Evolutionary conservation across 768 basidiomycete species (phyloP).

Genomic region (Mycena alexandri): DNA sequence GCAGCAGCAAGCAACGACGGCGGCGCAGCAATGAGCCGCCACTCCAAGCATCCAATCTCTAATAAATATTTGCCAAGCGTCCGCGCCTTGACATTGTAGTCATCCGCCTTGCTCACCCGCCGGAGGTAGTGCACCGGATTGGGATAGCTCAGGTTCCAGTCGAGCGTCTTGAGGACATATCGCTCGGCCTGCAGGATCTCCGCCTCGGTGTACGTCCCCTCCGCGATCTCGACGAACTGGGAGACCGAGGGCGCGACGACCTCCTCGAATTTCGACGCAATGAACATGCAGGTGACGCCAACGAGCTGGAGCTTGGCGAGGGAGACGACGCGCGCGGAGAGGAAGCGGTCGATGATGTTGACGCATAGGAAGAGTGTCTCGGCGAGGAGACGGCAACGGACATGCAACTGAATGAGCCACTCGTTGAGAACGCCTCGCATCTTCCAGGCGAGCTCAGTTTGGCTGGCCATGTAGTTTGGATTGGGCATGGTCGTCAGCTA

Average conservation of each 20-base stretch:
- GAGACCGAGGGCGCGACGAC: constrained; percentile 90
- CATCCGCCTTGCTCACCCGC: constrained; percentile 95
- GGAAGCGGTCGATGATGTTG: constrained; percentile 92
- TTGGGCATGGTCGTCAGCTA: constrained; percentile 89
- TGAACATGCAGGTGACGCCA: constrained; percentile 93
- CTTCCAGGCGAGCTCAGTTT: constrained; percentile 95
- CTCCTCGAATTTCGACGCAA: constrained; percentile 97
- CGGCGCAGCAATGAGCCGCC: constrained; percentile 83
- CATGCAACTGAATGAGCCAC: constrained; percentile 97
- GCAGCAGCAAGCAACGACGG: constrained; percentile 93
- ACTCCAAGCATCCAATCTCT: constrained; percentile 92
- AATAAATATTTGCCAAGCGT: constrained; percentile 95
- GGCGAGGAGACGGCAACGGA: constrained; percentile 90
- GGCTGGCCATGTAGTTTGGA: constrained; percentile 94
- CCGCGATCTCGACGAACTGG: constrained; percentile 91
- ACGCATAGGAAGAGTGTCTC: constrained; percentile 96
- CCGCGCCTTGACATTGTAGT: constrained; percentile 91
- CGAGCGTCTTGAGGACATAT: constrained; percentile 92
- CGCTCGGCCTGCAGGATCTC: constrained; percentile 78
- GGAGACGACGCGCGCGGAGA: constrained; percentile 83
- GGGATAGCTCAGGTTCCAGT: constrained; percentile 93
- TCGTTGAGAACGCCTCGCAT: constrained; percentile 96
- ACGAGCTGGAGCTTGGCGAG: constrained; percentile 96
- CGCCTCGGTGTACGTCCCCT: constrained; percentile 89
- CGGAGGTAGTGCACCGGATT: constrained; percentile 95